These are phyloP conservation scores for Protomyces pachydermus DNA, from an alignment of 1,139 yeast genomes.

Conservation along the genomic window DNA sequence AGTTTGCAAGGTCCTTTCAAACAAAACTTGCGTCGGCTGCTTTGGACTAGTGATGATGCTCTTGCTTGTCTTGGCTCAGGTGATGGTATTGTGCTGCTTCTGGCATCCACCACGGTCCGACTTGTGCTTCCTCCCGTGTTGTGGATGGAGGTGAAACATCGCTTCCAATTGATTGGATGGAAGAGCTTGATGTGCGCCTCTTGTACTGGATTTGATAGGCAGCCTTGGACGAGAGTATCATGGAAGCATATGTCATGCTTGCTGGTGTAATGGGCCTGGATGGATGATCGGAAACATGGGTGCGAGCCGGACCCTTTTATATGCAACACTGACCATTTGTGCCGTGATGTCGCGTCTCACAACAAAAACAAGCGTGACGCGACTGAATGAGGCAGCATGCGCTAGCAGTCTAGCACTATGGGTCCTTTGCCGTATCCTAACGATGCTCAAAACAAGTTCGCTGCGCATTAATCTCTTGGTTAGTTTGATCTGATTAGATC, in stretches of 20 bases:
- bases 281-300: neutral
- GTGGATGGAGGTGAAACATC: too few species aligned
- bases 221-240: neutral
- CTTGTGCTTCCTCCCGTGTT: neutral
- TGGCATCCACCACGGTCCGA: neutral
- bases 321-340: neutral
- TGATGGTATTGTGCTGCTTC: neutral
- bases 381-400: too few species aligned
- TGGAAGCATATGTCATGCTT: neutral
- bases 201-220: neutral
- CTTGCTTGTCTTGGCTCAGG: too few species aligned
- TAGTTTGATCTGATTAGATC: neutral
- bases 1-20: constrained; percentile 33
- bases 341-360: neutral
- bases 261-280: neutral
- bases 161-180: neutral
- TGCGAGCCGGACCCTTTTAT: too few species aligned
- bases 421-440: too few species aligned
- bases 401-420: too few species aligned
- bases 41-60: neutral
- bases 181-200: neutral
- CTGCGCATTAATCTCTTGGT: too few species aligned
- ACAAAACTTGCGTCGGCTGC: constrained; percentile 31
- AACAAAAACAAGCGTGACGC: too few species aligned
- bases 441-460: too few species aligned